Percentiles rank a stretch among this genome's conserved stretches.
These are phyloP conservation scores for Coix lacrymajobi DNA, from an alignment of 176 grass and related monocot species.

Conservation along the genomic window DNA sequence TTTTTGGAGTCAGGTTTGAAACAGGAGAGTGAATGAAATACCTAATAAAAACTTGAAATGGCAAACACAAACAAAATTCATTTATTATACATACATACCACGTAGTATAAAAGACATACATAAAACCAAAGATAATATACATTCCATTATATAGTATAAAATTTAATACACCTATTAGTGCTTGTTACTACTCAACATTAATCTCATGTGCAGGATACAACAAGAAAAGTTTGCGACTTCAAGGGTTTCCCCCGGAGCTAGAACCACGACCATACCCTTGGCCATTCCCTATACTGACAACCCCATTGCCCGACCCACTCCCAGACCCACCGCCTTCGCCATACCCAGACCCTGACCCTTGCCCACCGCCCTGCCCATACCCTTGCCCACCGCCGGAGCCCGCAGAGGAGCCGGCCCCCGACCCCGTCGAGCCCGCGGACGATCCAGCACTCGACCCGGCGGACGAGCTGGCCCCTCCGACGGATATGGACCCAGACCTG, in stretches of 20 bases:
- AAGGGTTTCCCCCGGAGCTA: not conserved
- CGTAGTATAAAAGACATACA: too few species aligned
- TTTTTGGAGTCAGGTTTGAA: too few species aligned
- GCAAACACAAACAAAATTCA: not conserved
- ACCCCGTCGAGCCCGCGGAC: not conserved
- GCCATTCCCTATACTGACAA: not conserved
- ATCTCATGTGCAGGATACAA: not conserved
- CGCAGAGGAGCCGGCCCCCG: conserved; percentile 31
- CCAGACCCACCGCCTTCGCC: conserved; percentile 15
- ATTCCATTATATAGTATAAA: too few species aligned
- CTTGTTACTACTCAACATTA: too few species aligned
- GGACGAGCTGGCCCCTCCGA: conserved; percentile 42
- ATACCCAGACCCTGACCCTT: conserved; percentile 15
- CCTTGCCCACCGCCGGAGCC: conserved; percentile 32
- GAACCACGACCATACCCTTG: conserved; percentile 35
- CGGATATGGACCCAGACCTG: conserved; percentile 15
- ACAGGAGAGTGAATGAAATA: too few species aligned
- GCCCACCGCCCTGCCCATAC: not conserved
- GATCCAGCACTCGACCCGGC: conserved; percentile 37
- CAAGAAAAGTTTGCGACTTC: not conserved
- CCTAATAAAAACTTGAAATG: not conserved
- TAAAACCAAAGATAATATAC: too few species aligned
- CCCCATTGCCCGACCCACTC: not conserved
- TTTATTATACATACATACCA: not conserved
- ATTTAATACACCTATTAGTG: too few species aligned